Evolutionary conservation across 2,329 filamentous ascomycete species (phyloP), one percentile per base, ranked within the genome.

Genomic region (Colletotrichum cordylinicola): DNA sequence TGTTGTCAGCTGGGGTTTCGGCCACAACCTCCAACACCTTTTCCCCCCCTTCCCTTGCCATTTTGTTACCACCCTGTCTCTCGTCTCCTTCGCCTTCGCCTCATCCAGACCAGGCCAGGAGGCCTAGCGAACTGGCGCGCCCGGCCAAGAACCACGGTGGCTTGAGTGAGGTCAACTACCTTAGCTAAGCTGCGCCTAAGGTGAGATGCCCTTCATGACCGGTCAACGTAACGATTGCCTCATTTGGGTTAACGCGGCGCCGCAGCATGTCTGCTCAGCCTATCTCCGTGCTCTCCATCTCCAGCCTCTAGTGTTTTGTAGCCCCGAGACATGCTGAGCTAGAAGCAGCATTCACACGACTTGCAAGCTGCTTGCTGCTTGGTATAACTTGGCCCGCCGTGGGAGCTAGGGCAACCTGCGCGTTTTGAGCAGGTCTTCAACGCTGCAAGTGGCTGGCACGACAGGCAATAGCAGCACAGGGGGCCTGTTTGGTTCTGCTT

Each of bases 181-280:
- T 74, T 58, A 70, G 72, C 58, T 66, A 74, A 74, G 67, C 67
- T 21, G 33, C 21, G 37, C 33, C 33, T 27, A 21, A 56, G 56
- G 66, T 69, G 71, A 74, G 67, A 65, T 37, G 43, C 3, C 58
- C 56, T 33, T 52, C n/a, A 70, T 70, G n/a, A 29, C 43, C 29
- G 56, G 56, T 61, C 61, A 66, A 74, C 72, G 72, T 71, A 74
- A 74, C 72, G 43, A 74, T 74, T 74, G 58, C 72, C 72, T 71
- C 72, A 66, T 74, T 74, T n/a, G 72, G 72, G 18, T 24, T 66
- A 66, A 74, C 43, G 21, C 31, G 60, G 31, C 62, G 61, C 61
- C 29, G 60, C 67, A 56, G 62, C 72, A 60, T 10, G 29, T 43
- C 67, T 35, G 33, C 39, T 52, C 60, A 58, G 67, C 16, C n/a